Evolutionary conservation across 192 early-diverging fungal genomes (phyloP), one percentile per base, ranked within the genome.

Genomic region (Umbelopsis ramanniana): DNA sequence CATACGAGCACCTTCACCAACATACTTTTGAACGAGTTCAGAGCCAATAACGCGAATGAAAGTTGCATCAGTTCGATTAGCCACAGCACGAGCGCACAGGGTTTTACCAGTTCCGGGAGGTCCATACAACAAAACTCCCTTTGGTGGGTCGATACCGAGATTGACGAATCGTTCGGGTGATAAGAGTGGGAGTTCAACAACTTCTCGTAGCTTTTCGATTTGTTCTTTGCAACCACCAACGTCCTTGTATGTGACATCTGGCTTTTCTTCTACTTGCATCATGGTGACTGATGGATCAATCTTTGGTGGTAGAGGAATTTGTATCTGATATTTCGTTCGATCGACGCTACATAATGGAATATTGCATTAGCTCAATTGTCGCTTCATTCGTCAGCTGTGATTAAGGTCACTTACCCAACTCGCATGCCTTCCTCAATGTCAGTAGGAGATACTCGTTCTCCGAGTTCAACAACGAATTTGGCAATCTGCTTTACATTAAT

Each of bases 191-290:
- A 97, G 80, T 83, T 99, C 98, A 9, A 99, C 98, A 7, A 99
- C 98, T 85, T 99, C 98, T 70, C 97, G 89, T 37, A 99, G 84
- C 88, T 98, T 98, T 75, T 99, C 98, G 83, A 99, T 98, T 80
- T 98, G 97, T 77, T 99, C 98, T 79, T 99, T 99, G 87, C 98
- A 96, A 46, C 98, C 98, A 77, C 98, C 98, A n/a, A 99, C 94
- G 84, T 99, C 97, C 55, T 89, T 88, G 72, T 99, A 99, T 11
- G 98, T 99, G n/a, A 99, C 96, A 86, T 99, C 98, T 3, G 98
- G 98, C 82, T 99, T 99, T 81, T 99, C 98, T 79, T 99, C 98
- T 35, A 99, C 96, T 81, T 98, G 96, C 98, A 99, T 99, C 98
- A 98, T 99, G 12, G 98, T 98, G 50, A 94, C 94, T 0, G 96